Percentiles rank a stretch among this genome's conserved stretches.
These are phyloP conservation scores for Fraxinus albicans DNA, from an alignment of 305 asterid genomes.

Conservation along the genomic window DNA sequence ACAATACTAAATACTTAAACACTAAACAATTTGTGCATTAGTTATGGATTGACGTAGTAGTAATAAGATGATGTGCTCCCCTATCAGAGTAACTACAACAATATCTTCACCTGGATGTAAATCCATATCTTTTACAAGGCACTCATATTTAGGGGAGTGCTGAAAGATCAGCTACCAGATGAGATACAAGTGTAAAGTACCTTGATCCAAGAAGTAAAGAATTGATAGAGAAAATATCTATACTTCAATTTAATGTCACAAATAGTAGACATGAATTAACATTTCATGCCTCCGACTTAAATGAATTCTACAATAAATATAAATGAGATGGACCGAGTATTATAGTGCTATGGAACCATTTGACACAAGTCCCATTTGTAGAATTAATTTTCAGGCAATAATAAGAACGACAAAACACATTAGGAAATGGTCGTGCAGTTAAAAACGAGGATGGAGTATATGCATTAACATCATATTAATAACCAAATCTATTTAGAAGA, in stretches of 20 bases:
- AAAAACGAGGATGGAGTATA: not conserved
- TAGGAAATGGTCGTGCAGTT: not conserved
- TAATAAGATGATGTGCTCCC: constrained; percentile 3
- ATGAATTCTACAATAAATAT: not conserved
- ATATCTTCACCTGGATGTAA: constrained; percentile 51
- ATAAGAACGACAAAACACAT: not conserved
- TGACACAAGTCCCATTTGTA: not conserved
- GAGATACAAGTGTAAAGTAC: not conserved
- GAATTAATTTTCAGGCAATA: not conserved
- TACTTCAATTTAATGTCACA: not conserved
- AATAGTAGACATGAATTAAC: not conserved
- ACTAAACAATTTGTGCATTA: not conserved
- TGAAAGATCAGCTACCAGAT: not conserved
- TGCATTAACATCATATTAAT: not conserved
- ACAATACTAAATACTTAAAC: not conserved
- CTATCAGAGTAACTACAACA: constrained; percentile 84
- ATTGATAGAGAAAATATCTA: not conserved
- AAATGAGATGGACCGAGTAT: not conserved
- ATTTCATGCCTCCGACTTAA: not conserved
- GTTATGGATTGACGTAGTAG: not conserved
- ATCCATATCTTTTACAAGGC: constrained; percentile 43
- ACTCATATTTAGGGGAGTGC: constrained; percentile 47
- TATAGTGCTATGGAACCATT: not conserved
- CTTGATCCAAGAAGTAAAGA: not conserved
- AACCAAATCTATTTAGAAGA: not conserved